Evolutionary conservation across 345 rosid species (phyloP).

Genomic region (Bruguiera sexangula): DNA sequence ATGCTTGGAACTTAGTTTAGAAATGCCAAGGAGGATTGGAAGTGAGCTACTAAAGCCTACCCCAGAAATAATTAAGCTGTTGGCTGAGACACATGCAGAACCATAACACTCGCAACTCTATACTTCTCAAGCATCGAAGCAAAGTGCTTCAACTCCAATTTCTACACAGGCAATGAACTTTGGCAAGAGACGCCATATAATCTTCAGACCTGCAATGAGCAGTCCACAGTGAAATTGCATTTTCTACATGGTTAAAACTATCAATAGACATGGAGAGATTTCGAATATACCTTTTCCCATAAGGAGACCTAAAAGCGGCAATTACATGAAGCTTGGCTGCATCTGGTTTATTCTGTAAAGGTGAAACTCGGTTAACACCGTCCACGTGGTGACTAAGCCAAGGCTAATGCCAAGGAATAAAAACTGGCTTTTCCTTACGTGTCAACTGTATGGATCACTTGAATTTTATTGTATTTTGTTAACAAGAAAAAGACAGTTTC

Average conservation of each 20-base stretch:
- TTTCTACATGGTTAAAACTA: neutral
- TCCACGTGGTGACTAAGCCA: neutral
- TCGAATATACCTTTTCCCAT: conserved; percentile 63
- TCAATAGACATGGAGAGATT: neutral
- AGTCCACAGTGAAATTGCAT: neutral
- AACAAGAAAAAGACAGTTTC: no score
- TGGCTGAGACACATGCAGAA: no score
- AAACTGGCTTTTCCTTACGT: neutral
- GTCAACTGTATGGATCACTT: neutral
- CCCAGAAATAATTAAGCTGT: no score
- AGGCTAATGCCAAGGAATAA: neutral
- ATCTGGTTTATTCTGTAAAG: conserved; percentile 59
- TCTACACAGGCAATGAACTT: conserved; percentile 70
- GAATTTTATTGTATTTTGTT: no score
- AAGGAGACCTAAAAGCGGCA: conserved; percentile 59
- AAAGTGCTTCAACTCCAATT: conserved; percentile 46
- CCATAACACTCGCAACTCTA: no score
- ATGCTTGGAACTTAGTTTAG: no score
- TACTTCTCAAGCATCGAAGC: no score
- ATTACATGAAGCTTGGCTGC: conserved; percentile 58
- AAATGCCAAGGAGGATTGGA: no score
- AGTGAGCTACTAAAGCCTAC: no score
- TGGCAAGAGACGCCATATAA: conserved; percentile 86
- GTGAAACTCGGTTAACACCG: neutral
- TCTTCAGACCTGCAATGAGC: conserved; percentile 69